phyloP scores from a whole-genome alignment of 805 yeast genomes.

The Hanseniaspora guilliermondii region DNA sequence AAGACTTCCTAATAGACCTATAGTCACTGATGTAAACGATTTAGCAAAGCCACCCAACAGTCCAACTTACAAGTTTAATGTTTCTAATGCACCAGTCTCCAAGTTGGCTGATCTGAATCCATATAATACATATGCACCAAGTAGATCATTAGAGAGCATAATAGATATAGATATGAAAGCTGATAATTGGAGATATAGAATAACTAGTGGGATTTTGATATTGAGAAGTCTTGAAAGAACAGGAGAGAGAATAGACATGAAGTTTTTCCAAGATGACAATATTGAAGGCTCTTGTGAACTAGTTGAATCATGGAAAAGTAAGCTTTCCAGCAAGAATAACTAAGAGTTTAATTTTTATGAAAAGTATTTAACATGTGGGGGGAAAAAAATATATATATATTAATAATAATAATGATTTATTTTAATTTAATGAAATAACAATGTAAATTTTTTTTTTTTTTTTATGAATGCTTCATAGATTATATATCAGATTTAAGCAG shows the following conservation, averaged over 20 bases:
- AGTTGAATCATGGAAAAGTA: background rate
- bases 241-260: slow-evolving; percentile 18
- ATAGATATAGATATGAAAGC: slow-evolving; percentile 35
- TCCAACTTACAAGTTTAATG: background rate
- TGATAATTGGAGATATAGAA: slow-evolving; percentile 46
- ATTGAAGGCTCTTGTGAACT: slow-evolving; percentile 19
- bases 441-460: no score
- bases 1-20: background rate
- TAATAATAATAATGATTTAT: no score
- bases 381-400: no score
- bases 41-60: background rate
- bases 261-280: slow-evolving; percentile 24
- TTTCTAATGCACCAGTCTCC: background rate
- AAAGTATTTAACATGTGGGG: no score
- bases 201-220: slow-evolving; percentile 29
- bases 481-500: background rate
- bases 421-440: background rate
- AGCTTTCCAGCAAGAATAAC: background rate
- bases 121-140: background rate
- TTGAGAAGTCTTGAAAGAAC: slow-evolving; percentile 15
- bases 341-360: no score
- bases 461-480: background rate
- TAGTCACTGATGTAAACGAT: background rate
- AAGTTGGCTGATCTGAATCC: slow-evolving; percentile 3
- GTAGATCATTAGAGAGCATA: slow-evolving; percentile 9